Conservation (phyloP, 257 asterid species). For the Anisodus tanguticus region DNA sequence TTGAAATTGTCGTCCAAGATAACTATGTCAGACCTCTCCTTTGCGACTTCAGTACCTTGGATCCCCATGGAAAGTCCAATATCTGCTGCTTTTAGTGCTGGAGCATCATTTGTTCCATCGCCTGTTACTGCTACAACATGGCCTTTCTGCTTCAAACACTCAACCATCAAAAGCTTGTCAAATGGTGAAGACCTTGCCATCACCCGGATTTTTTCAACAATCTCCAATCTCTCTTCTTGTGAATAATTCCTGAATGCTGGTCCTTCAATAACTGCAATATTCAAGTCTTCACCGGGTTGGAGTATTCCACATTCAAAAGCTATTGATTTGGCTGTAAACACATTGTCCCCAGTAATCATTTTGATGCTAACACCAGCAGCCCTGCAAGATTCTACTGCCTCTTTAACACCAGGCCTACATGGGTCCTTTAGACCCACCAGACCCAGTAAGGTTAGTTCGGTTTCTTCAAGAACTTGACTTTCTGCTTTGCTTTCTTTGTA, state of each 20-base stretch:
- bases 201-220: constrained; percentile 17
- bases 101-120: constrained; percentile 43
- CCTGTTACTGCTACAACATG: constrained; percentile 46
- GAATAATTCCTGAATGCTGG: constrained; percentile 28
- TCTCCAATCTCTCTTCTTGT: constrained; percentile 30
- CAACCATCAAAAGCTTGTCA: constrained; percentile 36
- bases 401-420: constrained; percentile 31
- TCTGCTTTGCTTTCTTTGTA: background rate
- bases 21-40: constrained; percentile 42
- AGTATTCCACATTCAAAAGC: constrained; percentile 41
- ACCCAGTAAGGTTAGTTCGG: constrained; percentile 28
- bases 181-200: constrained; percentile 38
- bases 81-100: constrained; percentile 39
- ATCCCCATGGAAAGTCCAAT: constrained; percentile 42
- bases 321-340: constrained; percentile 35
- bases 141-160: constrained; percentile 32
- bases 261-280: constrained; percentile 30
- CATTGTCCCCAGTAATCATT: constrained; percentile 38
- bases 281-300: constrained; percentile 20
- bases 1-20: constrained; percentile 39
- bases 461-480: constrained; percentile 22
- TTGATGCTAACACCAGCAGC: constrained; percentile 33
- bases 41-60: constrained; percentile 43
- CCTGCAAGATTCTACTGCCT: constrained; percentile 28
- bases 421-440: constrained; percentile 35